Evolutionary conservation across 1,284 basidiomycete genomes (phyloP), one percentile per base, ranked within the genome.

Genomic region (Paramarasmius palmivorus): DNA sequence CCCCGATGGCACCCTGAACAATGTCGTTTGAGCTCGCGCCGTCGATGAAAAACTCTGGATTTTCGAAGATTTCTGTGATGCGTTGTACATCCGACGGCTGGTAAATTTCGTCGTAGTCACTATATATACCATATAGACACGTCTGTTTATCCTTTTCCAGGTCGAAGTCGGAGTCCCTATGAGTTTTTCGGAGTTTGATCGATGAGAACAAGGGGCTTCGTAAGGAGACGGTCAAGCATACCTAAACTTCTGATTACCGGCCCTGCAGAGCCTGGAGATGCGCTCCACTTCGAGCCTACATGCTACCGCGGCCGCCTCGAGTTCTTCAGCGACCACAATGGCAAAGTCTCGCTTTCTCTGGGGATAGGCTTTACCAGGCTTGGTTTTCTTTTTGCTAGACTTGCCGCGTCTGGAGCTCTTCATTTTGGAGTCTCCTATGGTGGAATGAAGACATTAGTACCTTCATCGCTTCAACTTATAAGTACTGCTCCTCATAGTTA

Each of bases 191-290:
- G 14, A 17, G 26, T 9, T 10, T 15, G 12, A 48, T 2, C 9
- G 38, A 1, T 48, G 29, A 48, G 4, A 20, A 20, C 4, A 44
- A 23, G 5, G 22, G 12, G 3, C 20, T 7, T 9, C 3, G 17
- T 6, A 7, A 34, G 14, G 32, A 2, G 14, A n/a, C 5, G 9
- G 2, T 41, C 5, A 15, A 42, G 29, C 64, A 45, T 50, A 73
- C 70, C 73, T 64, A 53, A 73, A 76, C 52, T 70, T 72, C 42
- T 67, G 61, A 50, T 76, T 78, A 49, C 62, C 66, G 6, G 61
- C 61, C 38, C 68, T 63, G 55, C 75, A 78, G 32, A 73, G 65
- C 38, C 58, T 66, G 8, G 69, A 67, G 46, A 78, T 76, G 19
- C 39, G 39, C n/a, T 5, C n/a, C 39, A 40, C 39, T 5, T 40